phyloP scores from a whole-genome alignment of 305 asterid species.

The Ilex paraguariensis region DNA sequence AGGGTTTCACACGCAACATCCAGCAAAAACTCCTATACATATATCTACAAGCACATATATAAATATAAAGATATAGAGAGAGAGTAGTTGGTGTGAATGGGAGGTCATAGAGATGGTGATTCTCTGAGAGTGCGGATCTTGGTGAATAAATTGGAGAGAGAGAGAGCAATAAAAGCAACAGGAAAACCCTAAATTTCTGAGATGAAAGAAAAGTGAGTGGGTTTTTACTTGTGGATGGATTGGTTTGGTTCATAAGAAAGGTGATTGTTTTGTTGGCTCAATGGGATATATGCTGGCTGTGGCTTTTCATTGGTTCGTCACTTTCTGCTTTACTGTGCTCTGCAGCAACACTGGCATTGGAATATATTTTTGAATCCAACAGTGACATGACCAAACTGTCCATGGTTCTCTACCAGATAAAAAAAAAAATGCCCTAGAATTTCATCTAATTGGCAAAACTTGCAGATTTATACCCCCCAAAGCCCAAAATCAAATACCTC shows the following conservation, averaged over 20 bases:
- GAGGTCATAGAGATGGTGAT: background rate
- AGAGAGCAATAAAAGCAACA: background rate
- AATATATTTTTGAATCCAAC: too few relatives aligned
- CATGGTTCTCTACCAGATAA: too few relatives aligned
- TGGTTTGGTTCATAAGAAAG: background rate
- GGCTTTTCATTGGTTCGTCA: background rate
- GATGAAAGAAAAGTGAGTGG: background rate
- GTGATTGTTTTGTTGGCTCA: background rate
- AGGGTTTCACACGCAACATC: conserved; percentile 20
- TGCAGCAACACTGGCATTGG: too few relatives aligned
- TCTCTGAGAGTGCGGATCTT: background rate
- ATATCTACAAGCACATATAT: background rate
- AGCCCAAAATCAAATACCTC: too few relatives aligned
- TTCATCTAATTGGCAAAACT: too few relatives aligned
- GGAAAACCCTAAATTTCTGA: background rate
- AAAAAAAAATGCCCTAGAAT: too few relatives aligned
- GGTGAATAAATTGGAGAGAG: background rate
- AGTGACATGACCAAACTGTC: too few relatives aligned
- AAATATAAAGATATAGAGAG: background rate
- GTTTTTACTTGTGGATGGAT: background rate
- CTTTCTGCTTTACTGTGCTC: background rate
- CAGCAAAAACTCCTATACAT: background rate
- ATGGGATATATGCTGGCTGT: background rate
- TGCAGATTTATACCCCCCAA: too few relatives aligned
- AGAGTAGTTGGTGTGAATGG: background rate